Conservation (phyloP, 129 eudicot genomes). For the Artemisia argyi region DNA sequence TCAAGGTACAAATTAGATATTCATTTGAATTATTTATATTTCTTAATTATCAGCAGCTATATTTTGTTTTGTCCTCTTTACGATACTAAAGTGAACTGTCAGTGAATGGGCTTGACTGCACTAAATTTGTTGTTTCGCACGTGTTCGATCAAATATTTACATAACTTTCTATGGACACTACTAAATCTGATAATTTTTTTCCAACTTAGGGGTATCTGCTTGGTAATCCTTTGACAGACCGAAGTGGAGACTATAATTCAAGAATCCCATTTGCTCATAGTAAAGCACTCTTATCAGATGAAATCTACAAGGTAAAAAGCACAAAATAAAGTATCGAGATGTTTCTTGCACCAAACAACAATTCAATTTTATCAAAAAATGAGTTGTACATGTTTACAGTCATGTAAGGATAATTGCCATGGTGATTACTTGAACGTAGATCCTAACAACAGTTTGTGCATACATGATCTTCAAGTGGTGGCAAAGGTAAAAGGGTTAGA, state of each 20-base stretch:
- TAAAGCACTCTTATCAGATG: conserved; percentile 29
- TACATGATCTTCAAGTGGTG: conserved; percentile 23
- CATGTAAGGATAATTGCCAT: conserved; percentile 22
- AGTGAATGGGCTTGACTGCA: neutral
- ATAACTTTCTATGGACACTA: too few species aligned
- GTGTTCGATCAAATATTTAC: too few species aligned
- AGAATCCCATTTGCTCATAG: conserved; percentile 22
- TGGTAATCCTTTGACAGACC: conserved; percentile 28
- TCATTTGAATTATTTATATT: neutral
- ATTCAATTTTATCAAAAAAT: neutral
- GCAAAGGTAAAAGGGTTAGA: conserved; percentile 17
- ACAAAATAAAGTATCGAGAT: neutral
- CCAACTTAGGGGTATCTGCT: conserved; percentile 24
- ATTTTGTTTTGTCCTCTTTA: too few species aligned
- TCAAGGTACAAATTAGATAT: conserved; percentile 12
- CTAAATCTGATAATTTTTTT: neutral
- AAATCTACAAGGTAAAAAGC: conserved; percentile 27
- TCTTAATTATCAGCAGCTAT: neutral
- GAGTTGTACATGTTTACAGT: conserved; percentile 23
- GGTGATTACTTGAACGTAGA: conserved; percentile 35
- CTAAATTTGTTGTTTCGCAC: too few species aligned
- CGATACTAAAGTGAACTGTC: neutral
- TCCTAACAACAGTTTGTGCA: conserved; percentile 29
- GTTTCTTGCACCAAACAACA: neutral
- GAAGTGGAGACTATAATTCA: conserved; percentile 14